phyloP scores from a whole-genome alignment of 176 grass and related monocot genomes.

The Eragrostis nindensis region DNA sequence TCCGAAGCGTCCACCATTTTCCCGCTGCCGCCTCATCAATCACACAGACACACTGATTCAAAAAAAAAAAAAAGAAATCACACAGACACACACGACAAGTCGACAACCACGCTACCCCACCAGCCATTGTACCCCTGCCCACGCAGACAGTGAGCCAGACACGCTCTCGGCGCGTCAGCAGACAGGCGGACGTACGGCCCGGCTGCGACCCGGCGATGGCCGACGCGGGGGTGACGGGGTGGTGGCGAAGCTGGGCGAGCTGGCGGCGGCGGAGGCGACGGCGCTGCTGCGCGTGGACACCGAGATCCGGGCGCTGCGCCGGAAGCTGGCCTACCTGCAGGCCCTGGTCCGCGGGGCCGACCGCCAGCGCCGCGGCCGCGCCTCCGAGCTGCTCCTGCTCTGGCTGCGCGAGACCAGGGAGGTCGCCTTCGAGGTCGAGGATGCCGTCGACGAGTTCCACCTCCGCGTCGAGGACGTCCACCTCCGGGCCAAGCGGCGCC shows the following conservation, averaged over 20 bases:
- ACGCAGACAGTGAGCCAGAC: neutral
- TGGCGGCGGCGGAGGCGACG: constrained; percentile 47
- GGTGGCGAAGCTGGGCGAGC: constrained; percentile 48
- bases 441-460: constrained; percentile 58
- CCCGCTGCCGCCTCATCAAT: too few species aligned
- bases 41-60: too few species aligned
- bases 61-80: too few species aligned
- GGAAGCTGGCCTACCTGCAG: constrained; percentile 54
- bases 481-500: constrained; percentile 26
- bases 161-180: neutral
- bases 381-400: constrained; percentile 52
- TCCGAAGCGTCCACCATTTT: too few species aligned
- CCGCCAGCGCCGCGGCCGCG: constrained; percentile 46
- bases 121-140: too few species aligned
- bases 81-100: too few species aligned
- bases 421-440: constrained; percentile 58
- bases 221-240: constrained; percentile 48
- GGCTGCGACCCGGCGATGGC: constrained; percentile 23
- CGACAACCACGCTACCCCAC: too few species aligned
- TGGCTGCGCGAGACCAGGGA: constrained; percentile 55
- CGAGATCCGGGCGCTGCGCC: constrained; percentile 46
- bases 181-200: neutral
- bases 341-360: constrained; percentile 50
- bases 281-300: constrained; percentile 44
- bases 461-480: constrained; percentile 45